Evolutionary conservation across 2,329 filamentous ascomycete genomes (phyloP), one percentile per base, ranked within the genome.

Genomic region (Sporothrix mexicana): DNA sequence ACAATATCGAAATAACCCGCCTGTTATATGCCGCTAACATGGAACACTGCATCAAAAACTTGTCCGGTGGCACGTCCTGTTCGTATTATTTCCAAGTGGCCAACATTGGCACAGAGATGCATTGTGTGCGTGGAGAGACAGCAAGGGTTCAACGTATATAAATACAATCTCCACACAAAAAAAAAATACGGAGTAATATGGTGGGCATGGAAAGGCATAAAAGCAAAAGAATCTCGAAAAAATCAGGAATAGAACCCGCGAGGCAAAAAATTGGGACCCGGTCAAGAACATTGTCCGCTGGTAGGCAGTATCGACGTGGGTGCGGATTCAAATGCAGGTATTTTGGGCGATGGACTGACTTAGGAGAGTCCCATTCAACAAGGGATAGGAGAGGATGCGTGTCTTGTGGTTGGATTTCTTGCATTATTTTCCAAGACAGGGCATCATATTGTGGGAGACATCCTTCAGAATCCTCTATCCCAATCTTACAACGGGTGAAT

Each of bases 181-280:
- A n/a, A n/a, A 7, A 36, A 36, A 15, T 45, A 64, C n/a, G 61
- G 61, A 47, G 61, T 36, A 47, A 41, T 36, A 36, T 7, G 2
- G 30, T 36, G 2, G 30, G 30, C 30, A 61, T 41, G 30, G 57
- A 23, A 47, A 45, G 17, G 59, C 59, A 41, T 55, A 25, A 25
- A 55, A 55, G 47, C 4, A 12, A 23, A 51, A 36, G 15, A 30
- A 25, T 41, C 25, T 47, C 13, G n/a, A 43, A 53, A 59, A 57
- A n/a, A 66, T 66, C 20, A 69, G 43, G 49, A 71, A 62, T 23
- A 67, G 70, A 68, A 49, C 15, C 23, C n/a, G 43, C 62, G 43
- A 51, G 62, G 59, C 20, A 53, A 20, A 55, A 49, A 51, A 41
- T 7, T 9, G 41, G 55, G 51, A 20, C 20, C 12, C 36, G 25